phyloP scores from a whole-genome alignment of 768 basidiomycete species.

The Psilocybe sp. region DNA sequence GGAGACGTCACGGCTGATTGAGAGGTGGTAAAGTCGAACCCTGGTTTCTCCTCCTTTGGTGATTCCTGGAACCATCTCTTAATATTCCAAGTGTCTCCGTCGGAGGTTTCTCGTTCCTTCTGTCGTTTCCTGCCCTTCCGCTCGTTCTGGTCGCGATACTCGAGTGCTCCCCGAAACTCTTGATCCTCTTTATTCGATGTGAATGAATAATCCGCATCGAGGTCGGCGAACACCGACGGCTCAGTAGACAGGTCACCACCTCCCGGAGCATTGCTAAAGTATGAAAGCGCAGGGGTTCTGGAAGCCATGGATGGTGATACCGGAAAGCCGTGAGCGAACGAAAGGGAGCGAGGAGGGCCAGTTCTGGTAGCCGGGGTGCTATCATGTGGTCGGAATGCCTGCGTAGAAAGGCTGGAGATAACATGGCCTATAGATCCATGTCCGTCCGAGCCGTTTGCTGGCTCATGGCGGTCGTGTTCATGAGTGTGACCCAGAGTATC shows the following conservation, averaged over 20 bases:
- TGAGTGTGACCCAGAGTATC: no score
- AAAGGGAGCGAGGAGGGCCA: slow-evolving; percentile 72
- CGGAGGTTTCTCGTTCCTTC: slow-evolving; percentile 19
- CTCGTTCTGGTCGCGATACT: slow-evolving; percentile 46
- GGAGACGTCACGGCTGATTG: slow-evolving; percentile 3
- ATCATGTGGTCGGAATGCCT: slow-evolving; percentile 25
- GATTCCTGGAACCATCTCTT: slow-evolving; percentile 54
- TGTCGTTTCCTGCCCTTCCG: slow-evolving; percentile 50
- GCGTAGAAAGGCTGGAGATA: no score
- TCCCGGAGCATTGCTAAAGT: slow-evolving; percentile 3
- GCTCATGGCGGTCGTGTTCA: no score
- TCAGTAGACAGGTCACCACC: slow-evolving; percentile 24
- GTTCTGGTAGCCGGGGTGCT: slow-evolving; percentile 64
- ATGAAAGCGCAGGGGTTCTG: slow-evolving; percentile 7
- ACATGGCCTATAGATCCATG: no score
- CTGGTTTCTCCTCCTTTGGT: slow-evolving; percentile 42
- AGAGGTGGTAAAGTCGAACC: slow-evolving; percentile 27
- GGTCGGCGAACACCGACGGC: slow-evolving; percentile 26
- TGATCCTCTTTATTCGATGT: slow-evolving; percentile 27
- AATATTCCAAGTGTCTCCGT: slow-evolving; percentile 47
- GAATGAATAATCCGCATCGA: slow-evolving; percentile 17
- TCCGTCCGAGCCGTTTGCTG: no score
- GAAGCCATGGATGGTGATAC: slow-evolving; percentile 30
- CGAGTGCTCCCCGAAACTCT: slow-evolving; percentile 64
- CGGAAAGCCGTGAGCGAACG: slow-evolving; percentile 57